A percentile compares a stretch with the other conserved stretches of the same genome.
Conservation (phyloP, 495 filamentous ascomycete species). For the Trichoderma asperelloides region DNA sequence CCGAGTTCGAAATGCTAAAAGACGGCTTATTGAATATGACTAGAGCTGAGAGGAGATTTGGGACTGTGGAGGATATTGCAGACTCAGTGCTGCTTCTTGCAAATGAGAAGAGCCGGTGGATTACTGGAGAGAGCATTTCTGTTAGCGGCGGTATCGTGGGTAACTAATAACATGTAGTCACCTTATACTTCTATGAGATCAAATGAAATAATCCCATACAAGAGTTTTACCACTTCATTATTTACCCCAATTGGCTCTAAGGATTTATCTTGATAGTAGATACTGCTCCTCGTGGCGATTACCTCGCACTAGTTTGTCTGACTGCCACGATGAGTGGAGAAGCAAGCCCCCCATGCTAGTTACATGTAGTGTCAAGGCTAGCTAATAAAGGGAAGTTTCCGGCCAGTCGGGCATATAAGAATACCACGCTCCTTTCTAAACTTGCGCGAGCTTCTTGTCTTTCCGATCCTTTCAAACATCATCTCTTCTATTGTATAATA, state of each 20-base stretch:
- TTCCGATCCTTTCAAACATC: background rate
- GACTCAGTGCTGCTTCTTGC: constrained; percentile 38
- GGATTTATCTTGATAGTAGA: background rate
- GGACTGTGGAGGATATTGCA: constrained; percentile 33
- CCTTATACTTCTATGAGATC: background rate
- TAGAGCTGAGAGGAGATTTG: constrained; percentile 25
- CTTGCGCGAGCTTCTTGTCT: background rate
- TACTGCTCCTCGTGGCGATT: background rate
- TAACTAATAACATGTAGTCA: background rate
- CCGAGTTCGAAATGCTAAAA: constrained; percentile 1
- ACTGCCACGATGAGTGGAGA: background rate
- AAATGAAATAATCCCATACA: background rate
- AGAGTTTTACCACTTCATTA: background rate
- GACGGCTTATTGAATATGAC: constrained; percentile 16
- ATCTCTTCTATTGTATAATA: background rate
- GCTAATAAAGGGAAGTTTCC: background rate
- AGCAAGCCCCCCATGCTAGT: background rate
- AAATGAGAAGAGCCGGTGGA: constrained; percentile 41
- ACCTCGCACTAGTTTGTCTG: background rate
- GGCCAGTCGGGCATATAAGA: background rate
- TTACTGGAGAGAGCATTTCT: constrained; percentile 41
- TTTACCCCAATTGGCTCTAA: background rate
- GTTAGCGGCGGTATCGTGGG: constrained; percentile 33
- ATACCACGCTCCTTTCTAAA: background rate
- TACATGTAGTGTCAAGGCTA: background rate